Evolutionary conservation across 495 filamentous ascomycete species (phyloP), one percentile per base, ranked within the genome.

Genomic region (Xylaria nigripes): DNA sequence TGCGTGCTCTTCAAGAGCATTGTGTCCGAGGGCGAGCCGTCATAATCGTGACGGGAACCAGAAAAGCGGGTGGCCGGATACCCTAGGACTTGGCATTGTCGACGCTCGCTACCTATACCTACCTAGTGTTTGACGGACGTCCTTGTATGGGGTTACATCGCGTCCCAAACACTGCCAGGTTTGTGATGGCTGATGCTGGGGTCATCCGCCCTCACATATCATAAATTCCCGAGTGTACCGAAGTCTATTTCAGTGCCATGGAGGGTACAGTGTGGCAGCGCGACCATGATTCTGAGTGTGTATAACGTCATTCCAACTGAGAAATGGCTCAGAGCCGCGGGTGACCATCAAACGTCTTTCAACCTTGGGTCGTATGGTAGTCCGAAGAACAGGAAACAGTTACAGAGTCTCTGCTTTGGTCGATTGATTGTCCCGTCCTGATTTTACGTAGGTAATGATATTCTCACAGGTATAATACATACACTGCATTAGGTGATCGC

Each of bases 71-170:
- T 49, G 45, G 45, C 22, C 38, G 45, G 45, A 32, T 32, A 43
- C 45, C 36, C 32, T 27, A 54, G 34, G n/a, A 50, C 45, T 36
- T 6, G 29, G 40, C 19, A 10, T 43, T 45, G 19, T 12, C 5
- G 36, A 18, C 36, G 36, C 36, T 40, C 16, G 36, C 15, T 48
- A 16, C 29, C 25, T 32, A n/a, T n/a, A 15, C 6, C 29, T 34
- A 30, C n/a, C 27, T 24, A 27, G 27, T 42, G 34, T 32, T n/a
- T 45, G 53, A 48, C 48, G 36, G 38, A 55, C 46, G 40, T 23
- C 40, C 27, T 25, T 36, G 6, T 18, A 45, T 43, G 19, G 36
- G 45, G 53, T 55, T 55, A 55, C 53, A 55, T 55, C 45, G 53
- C 53, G 46, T 38, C 44, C 45, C 34, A 50, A 43, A 46, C n/a